These are phyloP conservation scores for Boletus pseudo-olivaceus DNA, from an alignment of 768 basidiomycete species.

Conservation along the genomic window DNA sequence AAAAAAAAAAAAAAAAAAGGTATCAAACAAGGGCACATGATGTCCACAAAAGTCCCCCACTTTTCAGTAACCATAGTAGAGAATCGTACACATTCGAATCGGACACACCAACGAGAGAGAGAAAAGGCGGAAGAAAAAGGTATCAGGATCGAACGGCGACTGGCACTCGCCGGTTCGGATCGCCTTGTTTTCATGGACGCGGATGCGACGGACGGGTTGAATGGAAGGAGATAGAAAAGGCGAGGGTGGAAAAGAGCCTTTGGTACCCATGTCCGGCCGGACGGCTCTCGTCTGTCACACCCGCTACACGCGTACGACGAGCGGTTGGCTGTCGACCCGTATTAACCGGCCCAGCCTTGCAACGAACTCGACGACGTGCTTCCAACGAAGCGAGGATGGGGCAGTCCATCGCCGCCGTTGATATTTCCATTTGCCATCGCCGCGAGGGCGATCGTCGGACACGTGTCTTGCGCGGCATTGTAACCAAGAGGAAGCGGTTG, in stretches of 20 bases:
- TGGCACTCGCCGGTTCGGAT: background rate
- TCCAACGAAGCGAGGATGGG: slow-evolving; percentile 12
- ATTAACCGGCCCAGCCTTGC: slow-evolving; percentile 29
- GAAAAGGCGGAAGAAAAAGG: background rate
- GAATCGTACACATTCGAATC: slow-evolving; percentile 1
- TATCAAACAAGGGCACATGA: slow-evolving; percentile 2
- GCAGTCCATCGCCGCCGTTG: slow-evolving; percentile 4
- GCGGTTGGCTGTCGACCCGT: background rate
- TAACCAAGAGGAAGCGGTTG: slow-evolving; percentile 11
- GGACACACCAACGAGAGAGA: background rate
- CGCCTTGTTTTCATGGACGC: background rate
- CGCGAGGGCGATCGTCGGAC: background rate
- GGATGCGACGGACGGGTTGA: background rate
- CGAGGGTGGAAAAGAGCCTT: background rate
- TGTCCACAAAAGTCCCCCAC: slow-evolving; percentile 17
- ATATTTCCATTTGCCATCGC: background rate
- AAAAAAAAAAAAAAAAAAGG: background rate
- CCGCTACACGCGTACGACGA: background rate
- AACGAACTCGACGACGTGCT: slow-evolving; percentile 26
- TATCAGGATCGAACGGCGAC: too few relatives aligned
- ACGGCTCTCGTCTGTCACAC: background rate
- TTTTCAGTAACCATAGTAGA: background rate
- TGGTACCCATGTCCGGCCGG: background rate
- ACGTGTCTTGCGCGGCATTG: slow-evolving; percentile 4
- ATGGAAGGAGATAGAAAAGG: background rate